Evolutionary conservation across 1,139 yeast species (phyloP), one percentile per base, ranked within the genome.

Genomic region (Saccharomyces hybrid): DNA sequence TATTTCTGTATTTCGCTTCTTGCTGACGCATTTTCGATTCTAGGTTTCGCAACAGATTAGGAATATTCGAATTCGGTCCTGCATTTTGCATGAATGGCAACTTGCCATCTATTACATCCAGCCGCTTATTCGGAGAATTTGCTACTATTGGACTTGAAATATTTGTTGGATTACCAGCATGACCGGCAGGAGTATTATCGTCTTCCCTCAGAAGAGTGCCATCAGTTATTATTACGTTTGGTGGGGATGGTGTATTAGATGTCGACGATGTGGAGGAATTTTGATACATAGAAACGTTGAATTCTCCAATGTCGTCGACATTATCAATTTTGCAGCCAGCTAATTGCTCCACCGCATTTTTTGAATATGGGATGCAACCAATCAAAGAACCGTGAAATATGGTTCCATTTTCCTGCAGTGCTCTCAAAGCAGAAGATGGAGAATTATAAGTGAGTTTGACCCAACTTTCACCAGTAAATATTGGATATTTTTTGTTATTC

Each of bases 391-490:
- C 93, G 53, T 84, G 85, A 62, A 85, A 78, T 2, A 86, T 80
- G 19, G 78, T 73, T 0, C 95, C 95, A 65, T 88, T 88, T 63
- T 90, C 96, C 60, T 84, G 84, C 47, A 90, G 73, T 0, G 98
- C 97, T 54, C 95, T 83, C 28, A 83, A 72, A 1, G 97, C 97
- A 11, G 91, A 79, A 3, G 84, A 75, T 3, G 88, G 81, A 57
- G 84, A 84, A 57, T 83, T 88, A 69, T 82, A 93, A 0, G 97
- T 90, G 53, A 93, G 70, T 66, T 89, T 88, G 26, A 90, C 83
- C 97, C 98, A 93, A 50, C 89, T 85, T 48, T 81, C 80, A 0
- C 97, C 98, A 11, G 93, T 80, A 68, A 83, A 86, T 14, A 90
- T 84, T 0, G 96, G 95, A 50, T 74, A 73, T 57, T 71, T 64